These are phyloP conservation scores for Simplicillium aogashimaense DNA, from an alignment of 2,329 filamentous ascomycete species.

Conservation along the genomic window DNA sequence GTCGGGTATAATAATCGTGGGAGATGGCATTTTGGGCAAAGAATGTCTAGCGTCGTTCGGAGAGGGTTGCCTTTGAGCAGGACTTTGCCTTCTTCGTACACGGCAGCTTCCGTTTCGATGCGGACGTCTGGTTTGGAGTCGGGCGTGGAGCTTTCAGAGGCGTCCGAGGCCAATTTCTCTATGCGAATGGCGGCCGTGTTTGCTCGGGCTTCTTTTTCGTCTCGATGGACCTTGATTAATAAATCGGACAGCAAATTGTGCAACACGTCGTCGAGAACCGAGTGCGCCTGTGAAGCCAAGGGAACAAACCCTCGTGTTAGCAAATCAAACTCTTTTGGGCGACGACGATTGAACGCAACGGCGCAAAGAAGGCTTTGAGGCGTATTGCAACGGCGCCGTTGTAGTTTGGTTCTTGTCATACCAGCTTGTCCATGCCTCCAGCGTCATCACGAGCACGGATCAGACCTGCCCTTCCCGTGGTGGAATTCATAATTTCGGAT, in stretches of 20 bases:
- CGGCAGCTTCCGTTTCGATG: constrained; percentile 56
- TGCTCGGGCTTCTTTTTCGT: constrained; percentile 67
- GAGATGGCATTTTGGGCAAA: constrained; percentile 65
- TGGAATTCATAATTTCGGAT: constrained; percentile 25
- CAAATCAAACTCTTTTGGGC: background rate
- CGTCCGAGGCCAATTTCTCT: constrained; percentile 50
- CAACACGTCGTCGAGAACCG: constrained; percentile 64
- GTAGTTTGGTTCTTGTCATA: constrained; percentile 29
- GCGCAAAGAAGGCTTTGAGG: background rate
- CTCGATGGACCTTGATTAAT: constrained; percentile 63
- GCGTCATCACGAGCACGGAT: constrained; percentile 43
- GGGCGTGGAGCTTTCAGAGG: constrained; percentile 40
- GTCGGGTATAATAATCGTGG: constrained; percentile 65
- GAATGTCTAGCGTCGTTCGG: constrained; percentile 59
- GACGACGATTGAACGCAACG: constrained; percentile 1
- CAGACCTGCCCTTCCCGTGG: constrained; percentile 46
- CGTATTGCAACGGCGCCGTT: constrained; percentile 5
- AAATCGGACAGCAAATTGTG: constrained; percentile 71
- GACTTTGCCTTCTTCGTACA: constrained; percentile 61
- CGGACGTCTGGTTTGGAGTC: constrained; percentile 46
- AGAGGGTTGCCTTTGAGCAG: constrained; percentile 64
- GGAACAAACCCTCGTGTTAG: constrained; percentile 3
- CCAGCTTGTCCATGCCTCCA: constrained; percentile 47
- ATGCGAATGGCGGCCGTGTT: constrained; percentile 54
- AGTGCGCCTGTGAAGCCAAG: constrained; percentile 37